Conservation (phyloP, 2,329 filamentous ascomycete species). For the Penicillium sp. region DNA sequence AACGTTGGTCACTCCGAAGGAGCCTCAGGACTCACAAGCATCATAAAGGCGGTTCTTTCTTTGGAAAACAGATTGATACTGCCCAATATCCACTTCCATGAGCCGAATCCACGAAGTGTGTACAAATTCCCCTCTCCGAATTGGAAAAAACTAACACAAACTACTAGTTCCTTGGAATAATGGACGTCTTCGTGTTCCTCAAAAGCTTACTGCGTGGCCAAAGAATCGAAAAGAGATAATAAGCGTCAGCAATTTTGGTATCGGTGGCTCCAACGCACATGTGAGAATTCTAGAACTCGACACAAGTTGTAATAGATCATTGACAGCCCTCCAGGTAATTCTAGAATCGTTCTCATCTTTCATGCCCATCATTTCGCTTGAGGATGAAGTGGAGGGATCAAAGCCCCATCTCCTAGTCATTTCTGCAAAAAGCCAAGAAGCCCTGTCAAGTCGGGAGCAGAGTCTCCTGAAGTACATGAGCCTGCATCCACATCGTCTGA, state of each 20-base stretch:
- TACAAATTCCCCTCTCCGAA: background rate
- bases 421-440: constrained; percentile 19
- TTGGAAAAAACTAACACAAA: background rate
- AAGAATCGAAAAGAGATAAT: constrained; percentile 26
- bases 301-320: background rate
- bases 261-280: constrained; percentile 33
- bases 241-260: constrained; percentile 42
- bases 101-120: constrained; percentile 31
- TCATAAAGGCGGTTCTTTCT: constrained; percentile 32
- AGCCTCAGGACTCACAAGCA: constrained; percentile 31
- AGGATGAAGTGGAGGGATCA: background rate
- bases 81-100: constrained; percentile 36
- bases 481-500: background rate
- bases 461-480: constrained; percentile 13
- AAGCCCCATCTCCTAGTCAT: constrained; percentile 18
- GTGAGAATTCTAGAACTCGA: constrained; percentile 9
- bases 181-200: constrained; percentile 23
- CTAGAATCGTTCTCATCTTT: constrained; percentile 16
- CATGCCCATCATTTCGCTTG: background rate
- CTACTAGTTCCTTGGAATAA: constrained; percentile 23
- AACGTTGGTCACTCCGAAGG: constrained; percentile 36
- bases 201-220: constrained; percentile 32
- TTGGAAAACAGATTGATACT: constrained; percentile 31
- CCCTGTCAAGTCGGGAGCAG: constrained; percentile 12
- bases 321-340: background rate